Evolutionary conservation across 176 grass and related monocot genomes (phyloP).

Genomic region (Bromus sterilis): DNA sequence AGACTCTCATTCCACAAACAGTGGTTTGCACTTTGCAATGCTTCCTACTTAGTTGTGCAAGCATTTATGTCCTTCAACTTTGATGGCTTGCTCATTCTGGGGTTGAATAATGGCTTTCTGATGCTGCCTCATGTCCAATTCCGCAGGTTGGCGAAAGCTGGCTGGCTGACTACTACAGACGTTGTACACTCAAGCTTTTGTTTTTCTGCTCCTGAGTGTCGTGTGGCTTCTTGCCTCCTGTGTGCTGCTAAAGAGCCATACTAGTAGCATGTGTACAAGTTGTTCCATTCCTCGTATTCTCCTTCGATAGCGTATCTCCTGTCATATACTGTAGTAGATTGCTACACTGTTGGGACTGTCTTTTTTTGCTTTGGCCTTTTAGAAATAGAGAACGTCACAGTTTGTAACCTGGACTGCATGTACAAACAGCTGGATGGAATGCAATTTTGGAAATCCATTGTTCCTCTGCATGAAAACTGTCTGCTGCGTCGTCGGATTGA

Average conservation of each 20-base stretch:
- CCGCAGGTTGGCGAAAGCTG: conserved; percentile 40
- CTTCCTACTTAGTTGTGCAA: neutral
- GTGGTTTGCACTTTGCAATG: neutral
- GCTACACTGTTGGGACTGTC: neutral
- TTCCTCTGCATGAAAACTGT: neutral
- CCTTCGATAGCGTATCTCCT: neutral
- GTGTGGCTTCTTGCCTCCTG: conserved; percentile 16
- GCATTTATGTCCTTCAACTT: neutral
- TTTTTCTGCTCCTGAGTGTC: neutral
- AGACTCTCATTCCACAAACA: neutral
- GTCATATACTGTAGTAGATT: conserved; percentile 4
- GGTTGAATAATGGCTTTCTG: neutral
- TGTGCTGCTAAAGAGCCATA: neutral
- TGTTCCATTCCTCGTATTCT: neutral
- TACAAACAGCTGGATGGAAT: conserved; percentile 12
- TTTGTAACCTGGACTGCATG: conserved; percentile 21
- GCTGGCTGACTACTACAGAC: conserved; percentile 34
- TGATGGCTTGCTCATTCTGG: neutral
- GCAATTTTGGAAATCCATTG: neutral
- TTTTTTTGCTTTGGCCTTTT: neutral
- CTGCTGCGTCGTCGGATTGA: neutral
- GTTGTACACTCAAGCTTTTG: neutral
- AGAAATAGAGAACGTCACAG: conserved; percentile 5
- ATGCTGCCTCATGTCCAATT: conserved; percentile 1
- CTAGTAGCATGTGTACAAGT: neutral